Evolutionary conservation across 805 yeast species (phyloP), one percentile per base, ranked within the genome.

Genomic region (Scheffersomyces lignosus): DNA sequence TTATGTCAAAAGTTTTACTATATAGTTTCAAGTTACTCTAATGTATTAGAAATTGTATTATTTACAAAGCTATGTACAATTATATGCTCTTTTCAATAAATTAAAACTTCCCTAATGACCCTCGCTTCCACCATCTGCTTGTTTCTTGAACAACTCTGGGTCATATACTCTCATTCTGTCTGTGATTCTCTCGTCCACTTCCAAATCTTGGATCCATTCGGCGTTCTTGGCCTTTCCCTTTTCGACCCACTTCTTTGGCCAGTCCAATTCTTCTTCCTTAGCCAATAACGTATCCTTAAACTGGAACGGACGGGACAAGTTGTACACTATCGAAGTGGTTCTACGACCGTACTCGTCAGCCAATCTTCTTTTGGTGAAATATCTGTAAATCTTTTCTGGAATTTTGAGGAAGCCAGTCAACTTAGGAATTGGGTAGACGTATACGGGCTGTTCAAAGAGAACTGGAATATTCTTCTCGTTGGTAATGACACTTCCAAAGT

Each of bases 221-320:
- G 95, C 83, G 27, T 77, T 66, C 46, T 79, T 83, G 35, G 78
- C 84, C 31, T 61, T 56, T n/a, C 96, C 96, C 40, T 72, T 74
- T 47, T 79, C 73, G 23, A 87, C 84, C 96, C 97, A 91, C 40
- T 75, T 73, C 37, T 67, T 60, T 10, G 96, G 96, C 97, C 97
- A 91, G 46, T 87, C 91, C 4, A 59, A 52, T 55, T 90, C 96
- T 58, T 89, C 96, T 28, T 69, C 78, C 14, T 56, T 53, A 12
- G 75, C 77, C 40, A 65, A 58, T 18, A 58, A 52, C 36, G 64
- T 51, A 37, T 77, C 81, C 31, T 68, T 58, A 43, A 36, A 61
- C 35, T 57, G 64, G 51, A 78, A 85, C 7, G 79, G 76, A 33
- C 95, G 69, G 38, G 71, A 60, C 29, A 73, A 70, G 22, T 78